These are phyloP conservation scores for carrot (Daucus carota) DNA, from an alignment of 129 eudicot species.

Conservation along the genomic window DNA sequence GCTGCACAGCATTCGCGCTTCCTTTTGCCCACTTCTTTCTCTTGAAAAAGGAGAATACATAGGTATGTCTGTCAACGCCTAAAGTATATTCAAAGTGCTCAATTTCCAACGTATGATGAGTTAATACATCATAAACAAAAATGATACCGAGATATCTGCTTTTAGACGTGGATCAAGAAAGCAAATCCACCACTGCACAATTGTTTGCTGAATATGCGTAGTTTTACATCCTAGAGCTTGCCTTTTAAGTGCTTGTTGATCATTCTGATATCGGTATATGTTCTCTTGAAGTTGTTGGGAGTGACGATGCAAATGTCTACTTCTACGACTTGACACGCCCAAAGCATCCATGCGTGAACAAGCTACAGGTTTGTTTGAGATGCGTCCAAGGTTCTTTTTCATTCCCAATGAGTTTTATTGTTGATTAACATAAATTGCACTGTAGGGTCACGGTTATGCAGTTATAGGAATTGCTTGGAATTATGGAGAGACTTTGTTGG, in stretches of 20 bases:
- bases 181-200: background rate
- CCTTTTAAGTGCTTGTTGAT: background rate
- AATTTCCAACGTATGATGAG: background rate
- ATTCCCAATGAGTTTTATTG: conserved; percentile 2
- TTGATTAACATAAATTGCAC: background rate
- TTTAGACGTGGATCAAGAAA: background rate
- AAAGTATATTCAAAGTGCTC: background rate
- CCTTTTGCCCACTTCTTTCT: conserved; percentile 96
- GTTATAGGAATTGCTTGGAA: conserved; percentile 96
- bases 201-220: background rate
- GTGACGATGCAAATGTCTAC: conserved; percentile 91
- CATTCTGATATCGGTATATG: conserved; percentile 7
- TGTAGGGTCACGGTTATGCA: conserved; percentile 92
- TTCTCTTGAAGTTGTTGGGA: conserved; percentile 72
- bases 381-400: background rate
- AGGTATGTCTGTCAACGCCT: conserved; percentile 34
- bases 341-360: conserved; percentile 84
- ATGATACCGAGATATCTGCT: background rate
- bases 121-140: background rate
- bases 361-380: conserved; percentile 58
- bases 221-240: background rate
- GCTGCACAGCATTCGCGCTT: conserved; percentile 90
- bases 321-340: conserved; percentile 93
- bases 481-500: conserved; percentile 89
- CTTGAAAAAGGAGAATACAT: conserved; percentile 98